These are phyloP conservation scores for Hypoxylon sp. DNA, from an alignment of 2,329 filamentous ascomycete genomes.

Conservation along the genomic window DNA sequence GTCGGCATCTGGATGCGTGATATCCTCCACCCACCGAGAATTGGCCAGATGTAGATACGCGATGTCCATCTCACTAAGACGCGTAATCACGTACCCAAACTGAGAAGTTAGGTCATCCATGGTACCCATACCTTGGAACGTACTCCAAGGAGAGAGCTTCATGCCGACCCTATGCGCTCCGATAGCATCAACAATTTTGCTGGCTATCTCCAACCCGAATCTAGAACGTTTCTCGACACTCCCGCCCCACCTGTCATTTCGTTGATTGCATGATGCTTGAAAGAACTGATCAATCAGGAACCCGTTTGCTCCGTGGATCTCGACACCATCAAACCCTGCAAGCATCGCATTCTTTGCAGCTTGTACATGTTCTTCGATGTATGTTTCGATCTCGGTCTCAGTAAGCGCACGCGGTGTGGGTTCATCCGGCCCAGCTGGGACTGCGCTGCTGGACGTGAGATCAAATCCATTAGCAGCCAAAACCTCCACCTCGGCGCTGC, in stretches of 20 bases:
- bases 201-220: conserved; percentile 67
- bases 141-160: conserved; percentile 56
- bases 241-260: conserved; percentile 70
- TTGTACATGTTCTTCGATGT: conserved; percentile 73
- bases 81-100: conserved; percentile 67
- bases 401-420: conserved; percentile 71
- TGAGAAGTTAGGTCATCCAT: conserved; percentile 71
- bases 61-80: conserved; percentile 66
- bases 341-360: conserved; percentile 70
- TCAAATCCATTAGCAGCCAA: conserved; percentile 62
- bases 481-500: conserved; percentile 60
- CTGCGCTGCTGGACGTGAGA: conserved; percentile 63
- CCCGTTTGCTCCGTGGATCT: conserved; percentile 61
- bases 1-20: conserved; percentile 59
- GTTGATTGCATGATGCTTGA: conserved; percentile 68
- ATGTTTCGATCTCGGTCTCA: conserved; percentile 73
- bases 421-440: conserved; percentile 63
- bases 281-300: conserved; percentile 72
- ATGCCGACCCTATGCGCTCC: conserved; percentile 59
- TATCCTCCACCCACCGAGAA: conserved; percentile 55
- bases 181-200: conserved; percentile 67
- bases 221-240: conserved; percentile 69
- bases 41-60: conserved; percentile 73
- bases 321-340: conserved; percentile 79
- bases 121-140: conserved; percentile 69